phyloP scores from a whole-genome alignment of 2,329 filamentous ascomycete genomes.

The Coniella vitis region DNA sequence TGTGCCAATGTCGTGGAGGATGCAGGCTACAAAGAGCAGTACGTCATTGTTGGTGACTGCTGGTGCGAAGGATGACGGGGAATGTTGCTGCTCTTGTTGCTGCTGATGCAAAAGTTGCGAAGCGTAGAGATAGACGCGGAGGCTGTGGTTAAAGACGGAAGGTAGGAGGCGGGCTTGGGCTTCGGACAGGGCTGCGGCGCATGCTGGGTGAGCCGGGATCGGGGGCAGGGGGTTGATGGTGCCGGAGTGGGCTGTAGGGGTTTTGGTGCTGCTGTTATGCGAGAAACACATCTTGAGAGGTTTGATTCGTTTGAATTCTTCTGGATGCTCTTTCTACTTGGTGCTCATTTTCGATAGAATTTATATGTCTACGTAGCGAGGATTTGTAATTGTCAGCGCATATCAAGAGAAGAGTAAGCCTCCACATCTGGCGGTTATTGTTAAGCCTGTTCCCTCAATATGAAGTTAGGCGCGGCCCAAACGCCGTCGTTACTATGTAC shows the following conservation, averaged over 20 bases:
- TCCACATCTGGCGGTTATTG: too few species aligned
- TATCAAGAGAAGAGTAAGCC: too few species aligned
- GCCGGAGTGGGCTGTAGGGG: too few species aligned
- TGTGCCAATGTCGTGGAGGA: conserved; percentile 30
- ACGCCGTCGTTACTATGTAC: too few species aligned
- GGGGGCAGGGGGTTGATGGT: conserved; percentile 8
- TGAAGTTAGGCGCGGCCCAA: too few species aligned
- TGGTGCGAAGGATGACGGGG: neutral
- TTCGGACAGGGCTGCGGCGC: conserved; percentile 19
- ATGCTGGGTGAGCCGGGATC: conserved; percentile 20
- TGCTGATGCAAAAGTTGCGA: conserved; percentile 11
- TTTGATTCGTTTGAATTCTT: too few species aligned
- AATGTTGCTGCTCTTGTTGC: neutral
- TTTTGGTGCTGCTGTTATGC: too few species aligned
- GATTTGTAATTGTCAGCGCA: too few species aligned
- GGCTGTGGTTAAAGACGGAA: conserved; percentile 22
- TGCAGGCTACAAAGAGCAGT: conserved; percentile 28
- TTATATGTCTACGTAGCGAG: too few species aligned
- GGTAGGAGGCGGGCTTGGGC: conserved; percentile 18
- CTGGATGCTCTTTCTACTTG: too few species aligned
- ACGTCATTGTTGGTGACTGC: conserved; percentile 5
- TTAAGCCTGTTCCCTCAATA: too few species aligned
- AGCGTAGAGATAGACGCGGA: conserved; percentile 21
- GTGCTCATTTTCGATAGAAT: neutral
- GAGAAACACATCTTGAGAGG: too few species aligned